Conservation (phyloP, 2,329 filamentous ascomycete species). For the Colletotrichum filicis region DNA sequence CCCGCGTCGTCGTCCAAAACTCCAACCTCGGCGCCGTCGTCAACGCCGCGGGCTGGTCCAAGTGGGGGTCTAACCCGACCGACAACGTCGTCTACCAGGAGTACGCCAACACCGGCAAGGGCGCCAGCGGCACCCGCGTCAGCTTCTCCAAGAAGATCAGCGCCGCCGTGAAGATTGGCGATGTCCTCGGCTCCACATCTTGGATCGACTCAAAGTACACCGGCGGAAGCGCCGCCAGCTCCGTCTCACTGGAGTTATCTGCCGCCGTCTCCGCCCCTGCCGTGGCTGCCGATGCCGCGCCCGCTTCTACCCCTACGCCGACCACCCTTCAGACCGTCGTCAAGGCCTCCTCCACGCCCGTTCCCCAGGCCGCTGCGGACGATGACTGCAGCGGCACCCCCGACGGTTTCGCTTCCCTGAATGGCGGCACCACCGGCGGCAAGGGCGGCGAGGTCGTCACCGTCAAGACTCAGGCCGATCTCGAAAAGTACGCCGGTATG, state of each 20-base stretch:
- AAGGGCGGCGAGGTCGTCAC: constrained; percentile 37
- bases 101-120: constrained; percentile 68
- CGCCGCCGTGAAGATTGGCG: constrained; percentile 46
- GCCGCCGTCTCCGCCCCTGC: constrained; percentile 1
- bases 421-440: constrained; percentile 40
- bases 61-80: constrained; percentile 64
- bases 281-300: constrained; percentile 2
- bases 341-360: constrained; percentile 20
- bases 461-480: constrained; percentile 37
- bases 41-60: constrained; percentile 67
- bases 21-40: constrained; percentile 66
- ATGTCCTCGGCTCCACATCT: constrained; percentile 43
- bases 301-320: background rate
- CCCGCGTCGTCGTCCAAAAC: constrained; percentile 60
- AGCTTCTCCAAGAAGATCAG: constrained; percentile 51
- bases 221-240: constrained; percentile 3
- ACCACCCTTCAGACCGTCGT: constrained; percentile 14
- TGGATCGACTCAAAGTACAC: constrained; percentile 39
- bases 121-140: constrained; percentile 63
- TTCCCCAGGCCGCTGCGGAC: background rate
- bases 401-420: constrained; percentile 39
- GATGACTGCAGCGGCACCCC: constrained; percentile 30
- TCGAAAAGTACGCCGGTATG: constrained; percentile 37
- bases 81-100: constrained; percentile 66
- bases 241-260: background rate